These are phyloP conservation scores for Pelargonium australe DNA, from an alignment of 441 rosid species.

Conservation along the genomic window DNA sequence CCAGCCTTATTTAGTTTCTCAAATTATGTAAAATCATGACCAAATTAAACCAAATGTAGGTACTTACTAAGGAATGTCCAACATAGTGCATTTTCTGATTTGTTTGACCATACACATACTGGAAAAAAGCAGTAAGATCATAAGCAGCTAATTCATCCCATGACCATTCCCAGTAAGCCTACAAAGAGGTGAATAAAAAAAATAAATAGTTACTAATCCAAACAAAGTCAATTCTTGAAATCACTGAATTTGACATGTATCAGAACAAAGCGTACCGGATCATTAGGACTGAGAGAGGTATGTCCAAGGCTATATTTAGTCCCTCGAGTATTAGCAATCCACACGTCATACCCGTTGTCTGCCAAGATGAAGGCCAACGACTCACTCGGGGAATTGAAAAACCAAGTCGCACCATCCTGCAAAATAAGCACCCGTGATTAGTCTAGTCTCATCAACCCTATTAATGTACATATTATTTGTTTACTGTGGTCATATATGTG, in stretches of 20 bases:
- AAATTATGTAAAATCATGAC: background rate
- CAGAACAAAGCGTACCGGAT: constrained; percentile 13
- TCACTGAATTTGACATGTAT: background rate
- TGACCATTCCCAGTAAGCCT: constrained; percentile 51
- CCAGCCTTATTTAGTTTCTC: background rate
- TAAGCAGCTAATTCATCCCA: constrained; percentile 37
- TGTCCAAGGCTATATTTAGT: constrained; percentile 32
- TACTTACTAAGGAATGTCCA: constrained; percentile 37
- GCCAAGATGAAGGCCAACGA: constrained; percentile 30
- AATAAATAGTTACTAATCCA: background rate
- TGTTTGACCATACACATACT: constrained; percentile 24
- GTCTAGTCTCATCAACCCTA: background rate
- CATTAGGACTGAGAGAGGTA: constrained; percentile 27
- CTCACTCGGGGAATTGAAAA: constrained; percentile 21
- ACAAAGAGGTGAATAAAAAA: background rate
- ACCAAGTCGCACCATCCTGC: constrained; percentile 31
- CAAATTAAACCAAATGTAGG: background rate
- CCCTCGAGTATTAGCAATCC: constrained; percentile 41
- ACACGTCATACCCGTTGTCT: constrained; percentile 35
- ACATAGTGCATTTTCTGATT: constrained; percentile 36
- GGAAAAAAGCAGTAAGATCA: constrained; percentile 30
- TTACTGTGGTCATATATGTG: background rate
- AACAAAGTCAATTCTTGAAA: background rate
- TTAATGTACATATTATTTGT: background rate
- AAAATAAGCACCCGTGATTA: background rate